Base-by-base conservation (phyloP, 1,284 basidiomycete species). In the Cystobasidium sp. region DNA sequence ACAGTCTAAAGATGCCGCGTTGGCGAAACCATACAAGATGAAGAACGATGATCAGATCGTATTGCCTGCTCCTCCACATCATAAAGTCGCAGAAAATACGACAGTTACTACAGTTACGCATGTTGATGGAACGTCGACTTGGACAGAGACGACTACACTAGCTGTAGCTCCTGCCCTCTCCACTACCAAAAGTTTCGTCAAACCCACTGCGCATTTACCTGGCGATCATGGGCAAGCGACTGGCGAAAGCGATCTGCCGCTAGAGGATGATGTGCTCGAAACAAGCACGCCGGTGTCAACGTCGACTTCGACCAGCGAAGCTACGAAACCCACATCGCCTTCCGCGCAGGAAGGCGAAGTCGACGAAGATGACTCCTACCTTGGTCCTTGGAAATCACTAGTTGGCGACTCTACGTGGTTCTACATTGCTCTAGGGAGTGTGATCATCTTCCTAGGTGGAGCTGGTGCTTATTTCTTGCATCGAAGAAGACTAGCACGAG, bases 201-300 rank as follows among this genome's bases (percentile, higher is more conserved):
- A 95, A 82, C 96, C 96, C 0, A 99, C 96, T 0, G 89, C 86
- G 7, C 88, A 90, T 78, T 88, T 99, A 3, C 95, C 96, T 1
- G 88, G 85, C 9, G 91, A 97, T 81, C 95, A 97, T 80, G 92
- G 82, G n/a, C 79, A 81, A 22, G 83, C 82, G 24, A 78, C 79
- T 0, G 78, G 78, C 58, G 77, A 81, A 44, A 77, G 77, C 12
- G 77, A 77, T 58, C 53, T 71, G 10, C 68, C 78, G 0, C 75
- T 53, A 31, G 12, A 51, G 37, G 51, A 61, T 43, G 64, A 67
- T 41, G 41, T 22, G 66, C 52, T 18, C 46, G 53, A 31, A 39
- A 59, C 56, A n/a, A 59, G 56, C 18, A 41, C 14, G 31, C 31
- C 31, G 5, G 31, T 5, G n/a, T 41, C 56, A 10, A 41, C 56